Evolutionary conservation across 1,284 basidiomycete species (phyloP), one percentile per base, ranked within the genome.

Genomic region (Cutaneotrichosporon cutaneum): DNA sequence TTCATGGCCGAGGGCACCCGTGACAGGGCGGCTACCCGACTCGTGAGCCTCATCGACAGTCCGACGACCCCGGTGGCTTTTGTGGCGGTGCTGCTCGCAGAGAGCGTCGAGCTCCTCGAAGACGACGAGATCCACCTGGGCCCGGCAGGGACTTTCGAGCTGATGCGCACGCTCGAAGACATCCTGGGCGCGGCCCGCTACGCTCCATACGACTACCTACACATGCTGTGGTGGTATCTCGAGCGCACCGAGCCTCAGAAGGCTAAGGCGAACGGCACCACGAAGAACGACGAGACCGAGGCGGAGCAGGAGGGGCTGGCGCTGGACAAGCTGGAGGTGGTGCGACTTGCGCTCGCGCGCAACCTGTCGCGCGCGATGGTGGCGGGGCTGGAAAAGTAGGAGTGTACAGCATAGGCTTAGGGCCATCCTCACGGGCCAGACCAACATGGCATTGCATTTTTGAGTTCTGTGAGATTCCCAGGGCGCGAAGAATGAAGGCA

Each of bases 161-260:
- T 82, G 22, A 71, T 83, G 59, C 71, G 80, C 2, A 70, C 79
- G 18, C 64, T 82, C n/a, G 80, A 82, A 60, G 80, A 82, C 33
- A 70, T 82, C 22, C 69, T 74, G 7, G 58, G 68, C 1, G 74
- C 72, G 47, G 70, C 78, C 2, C 59, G 61, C 9, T 76, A 68
- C 52, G 76, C 77, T 3, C 70, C 74, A 0, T 56, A 61, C 16
- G 74, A 74, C 30, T 79, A 78, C 61, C 71, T 80, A n/a, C 56
- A 61, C 0, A 70, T 70, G 55, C 56, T 76, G 51, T 62, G 62
- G 24, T 35, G 56, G 10, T 70, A 70, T 48, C 64, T 76, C 14
- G 56, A 58, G 21, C 59, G 54, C 30, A 27, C 35, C 18, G 54
- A 58, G 52, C 39, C 39, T 5, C 30, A 30, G 36, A 13, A 51